Conservation (phyloP, 805 yeast species). For the Nakazawaea populi region DNA sequence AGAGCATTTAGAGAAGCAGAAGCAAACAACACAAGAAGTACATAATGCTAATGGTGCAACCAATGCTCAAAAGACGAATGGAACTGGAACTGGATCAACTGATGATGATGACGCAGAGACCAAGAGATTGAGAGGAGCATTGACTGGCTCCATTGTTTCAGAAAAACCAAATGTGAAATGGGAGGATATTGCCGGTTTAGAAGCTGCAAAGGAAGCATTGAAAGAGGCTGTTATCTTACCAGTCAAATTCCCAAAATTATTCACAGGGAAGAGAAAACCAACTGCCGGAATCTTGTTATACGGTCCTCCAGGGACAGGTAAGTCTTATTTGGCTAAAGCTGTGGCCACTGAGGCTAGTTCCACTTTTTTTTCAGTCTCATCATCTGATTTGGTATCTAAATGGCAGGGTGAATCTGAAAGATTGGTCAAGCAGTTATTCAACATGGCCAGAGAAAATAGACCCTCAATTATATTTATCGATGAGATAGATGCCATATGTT, state of each 20-base stretch:
- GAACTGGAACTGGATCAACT: slow-evolving; percentile 33
- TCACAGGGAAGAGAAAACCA: slow-evolving; percentile 92
- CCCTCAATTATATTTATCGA: slow-evolving; percentile 96
- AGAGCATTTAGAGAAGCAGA: slow-evolving; percentile 70
- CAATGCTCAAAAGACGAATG: slow-evolving; percentile 41
- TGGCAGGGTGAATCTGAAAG: slow-evolving; percentile 99
- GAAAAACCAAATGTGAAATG: slow-evolving; percentile 92
- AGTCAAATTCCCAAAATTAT: slow-evolving; percentile 91
- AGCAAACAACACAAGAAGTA: slow-evolving; percentile 37
- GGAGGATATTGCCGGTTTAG: slow-evolving; percentile 96
- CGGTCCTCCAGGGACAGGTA: slow-evolving; percentile 98
- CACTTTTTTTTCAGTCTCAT: slow-evolving; percentile 93
- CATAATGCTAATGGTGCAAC: slow-evolving; percentile 54
- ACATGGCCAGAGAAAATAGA: slow-evolving; percentile 93
- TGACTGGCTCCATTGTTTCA: slow-evolving; percentile 84
- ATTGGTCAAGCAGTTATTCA: slow-evolving; percentile 87
- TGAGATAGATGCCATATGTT: slow-evolving; percentile 97
- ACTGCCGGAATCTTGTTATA: slow-evolving; percentile 82
- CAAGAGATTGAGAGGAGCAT: slow-evolving; percentile 83
- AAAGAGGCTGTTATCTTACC: slow-evolving; percentile 97
- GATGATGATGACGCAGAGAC: slow-evolving; percentile 76
- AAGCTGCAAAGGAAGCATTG: slow-evolving; percentile 90
- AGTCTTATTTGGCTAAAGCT: slow-evolving; percentile 93
- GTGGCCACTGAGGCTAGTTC: slow-evolving; percentile 98
- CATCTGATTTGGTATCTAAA: slow-evolving; percentile 91